These are phyloP conservation scores for Coemansia sp. DNA, from an alignment of 371 early-diverging fungal species.

Conservation along the genomic window DNA sequence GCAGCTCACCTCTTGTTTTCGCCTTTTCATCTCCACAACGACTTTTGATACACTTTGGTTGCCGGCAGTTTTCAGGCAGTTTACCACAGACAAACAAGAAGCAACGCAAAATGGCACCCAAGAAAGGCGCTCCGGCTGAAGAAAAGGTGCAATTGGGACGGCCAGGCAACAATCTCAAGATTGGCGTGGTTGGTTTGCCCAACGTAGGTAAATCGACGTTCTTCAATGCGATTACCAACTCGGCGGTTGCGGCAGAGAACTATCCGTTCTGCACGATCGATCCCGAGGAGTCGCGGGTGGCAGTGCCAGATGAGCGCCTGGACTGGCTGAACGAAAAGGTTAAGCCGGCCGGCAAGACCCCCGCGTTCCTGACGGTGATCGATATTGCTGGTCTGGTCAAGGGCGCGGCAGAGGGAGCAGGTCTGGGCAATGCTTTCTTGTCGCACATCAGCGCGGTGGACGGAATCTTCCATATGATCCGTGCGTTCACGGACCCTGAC, in stretches of 20 bases:
- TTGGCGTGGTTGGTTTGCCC: slow-evolving; percentile 98
- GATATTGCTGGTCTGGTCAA: slow-evolving; percentile 99
- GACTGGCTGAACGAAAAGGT: slow-evolving; percentile 81
- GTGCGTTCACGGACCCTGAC: slow-evolving; percentile 85
- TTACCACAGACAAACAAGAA: slow-evolving; percentile 1
- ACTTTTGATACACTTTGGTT: neutral
- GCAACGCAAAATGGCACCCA: slow-evolving; percentile 62
- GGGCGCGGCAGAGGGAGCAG: slow-evolving; percentile 88
- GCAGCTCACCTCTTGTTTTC: neutral
- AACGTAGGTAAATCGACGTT: slow-evolving; percentile 98
- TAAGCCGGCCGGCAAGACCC: slow-evolving; percentile 67
- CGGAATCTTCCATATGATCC: slow-evolving; percentile 98
- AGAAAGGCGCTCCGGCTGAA: slow-evolving; percentile 73
- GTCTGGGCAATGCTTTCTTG: slow-evolving; percentile 98
- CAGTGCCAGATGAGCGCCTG: slow-evolving; percentile 93
- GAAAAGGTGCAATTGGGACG: slow-evolving; percentile 88
- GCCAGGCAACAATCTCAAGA: slow-evolving; percentile 94
- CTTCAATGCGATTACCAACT: slow-evolving; percentile 94
- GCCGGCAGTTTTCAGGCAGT: neutral
- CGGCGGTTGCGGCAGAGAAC: slow-evolving; percentile 86
- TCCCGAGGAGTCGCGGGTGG: slow-evolving; percentile 91
- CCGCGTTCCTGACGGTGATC: slow-evolving; percentile 86
- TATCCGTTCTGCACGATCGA: slow-evolving; percentile 89
- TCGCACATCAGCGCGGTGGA: slow-evolving; percentile 97
- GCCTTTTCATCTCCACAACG: neutral